These are phyloP conservation scores for Penicillium sp. DNA, from an alignment of 2,329 filamentous ascomycete species.

Conservation along the genomic window DNA sequence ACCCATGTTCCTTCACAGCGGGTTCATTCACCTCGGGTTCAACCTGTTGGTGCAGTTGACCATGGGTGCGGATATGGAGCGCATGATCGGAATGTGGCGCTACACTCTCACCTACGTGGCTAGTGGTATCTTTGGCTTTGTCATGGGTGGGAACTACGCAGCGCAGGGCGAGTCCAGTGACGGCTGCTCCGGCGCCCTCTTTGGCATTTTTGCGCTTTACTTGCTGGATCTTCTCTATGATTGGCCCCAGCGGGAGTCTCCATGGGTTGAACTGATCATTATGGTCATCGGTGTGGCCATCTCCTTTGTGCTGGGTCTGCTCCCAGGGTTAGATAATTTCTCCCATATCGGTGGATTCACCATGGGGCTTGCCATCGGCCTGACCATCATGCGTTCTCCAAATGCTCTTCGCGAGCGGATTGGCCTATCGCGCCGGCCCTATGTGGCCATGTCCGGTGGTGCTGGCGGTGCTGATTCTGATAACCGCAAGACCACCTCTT, in stretches of 20 bases:
- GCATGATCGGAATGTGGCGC: slow-evolving; percentile 77
- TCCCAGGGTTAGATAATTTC: slow-evolving; percentile 94
- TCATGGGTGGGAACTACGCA: slow-evolving; percentile 90
- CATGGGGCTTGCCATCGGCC: slow-evolving; percentile 80
- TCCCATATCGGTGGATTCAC: slow-evolving; percentile 93
- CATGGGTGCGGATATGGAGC: slow-evolving; percentile 86
- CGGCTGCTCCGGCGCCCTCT: slow-evolving; percentile 83
- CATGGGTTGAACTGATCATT: slow-evolving; percentile 78
- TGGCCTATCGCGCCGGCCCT: slow-evolving; percentile 62
- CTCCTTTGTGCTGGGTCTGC: slow-evolving; percentile 82
- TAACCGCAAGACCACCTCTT: slow-evolving; percentile 46
- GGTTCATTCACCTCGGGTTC: slow-evolving; percentile 90
- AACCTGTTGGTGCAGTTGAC: slow-evolving; percentile 89
- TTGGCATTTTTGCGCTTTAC: slow-evolving; percentile 82
- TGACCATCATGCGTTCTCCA: slow-evolving; percentile 84
- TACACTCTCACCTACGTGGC: slow-evolving; percentile 87
- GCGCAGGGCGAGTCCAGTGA: slow-evolving; percentile 73
- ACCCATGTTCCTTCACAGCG: slow-evolving; percentile 92
- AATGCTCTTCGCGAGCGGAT: slow-evolving; percentile 69
- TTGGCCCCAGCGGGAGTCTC: slow-evolving; percentile 72
- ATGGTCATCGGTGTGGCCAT: slow-evolving; percentile 80
- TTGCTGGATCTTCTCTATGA: slow-evolving; percentile 89
- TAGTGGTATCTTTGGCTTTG: slow-evolving; percentile 90
- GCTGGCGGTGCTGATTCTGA: slow-evolving; percentile 30
- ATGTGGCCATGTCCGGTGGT: slow-evolving; percentile 59